These are phyloP conservation scores for Blastocystis sp. DNA, from an alignment of 352 stramenopile species.

Conservation along the genomic window DNA sequence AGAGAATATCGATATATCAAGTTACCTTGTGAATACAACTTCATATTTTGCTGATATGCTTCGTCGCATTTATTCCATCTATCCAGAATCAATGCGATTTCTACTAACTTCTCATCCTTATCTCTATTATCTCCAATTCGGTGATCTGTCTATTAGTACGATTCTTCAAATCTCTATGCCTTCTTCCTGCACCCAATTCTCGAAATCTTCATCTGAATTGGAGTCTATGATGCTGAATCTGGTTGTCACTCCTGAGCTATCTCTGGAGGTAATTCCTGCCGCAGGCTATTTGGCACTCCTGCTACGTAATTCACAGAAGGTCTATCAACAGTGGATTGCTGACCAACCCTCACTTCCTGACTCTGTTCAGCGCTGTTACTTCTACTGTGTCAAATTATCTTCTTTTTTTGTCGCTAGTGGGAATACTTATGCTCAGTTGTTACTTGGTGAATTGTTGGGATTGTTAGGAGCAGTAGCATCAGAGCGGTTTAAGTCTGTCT, in stretches of 20 bases:
- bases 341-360: neutral
- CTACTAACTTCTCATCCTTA: slow-evolving; percentile 5
- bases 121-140: neutral
- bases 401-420: neutral
- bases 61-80: neutral
- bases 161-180: neutral
- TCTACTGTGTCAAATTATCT: neutral
- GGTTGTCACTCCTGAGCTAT: neutral
- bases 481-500: neutral
- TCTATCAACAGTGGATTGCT: neutral
- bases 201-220: neutral
- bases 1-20: neutral
- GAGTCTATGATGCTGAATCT: neutral
- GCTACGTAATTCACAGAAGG: neutral
- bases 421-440: neutral
- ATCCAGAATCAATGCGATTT: neutral
- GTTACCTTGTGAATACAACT: neutral
- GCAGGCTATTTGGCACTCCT: neutral
- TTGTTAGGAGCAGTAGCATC: neutral
- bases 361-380: neutral
- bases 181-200: neutral
- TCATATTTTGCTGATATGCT: slow-evolving; percentile 4
- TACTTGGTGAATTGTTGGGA: slow-evolving; percentile 17
- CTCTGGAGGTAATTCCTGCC: slow-evolving; percentile 8
- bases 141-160: neutral